Evolutionary conservation across 78 protist species (phyloP).

Genomic region (Dictyostelium capitatum): DNA sequence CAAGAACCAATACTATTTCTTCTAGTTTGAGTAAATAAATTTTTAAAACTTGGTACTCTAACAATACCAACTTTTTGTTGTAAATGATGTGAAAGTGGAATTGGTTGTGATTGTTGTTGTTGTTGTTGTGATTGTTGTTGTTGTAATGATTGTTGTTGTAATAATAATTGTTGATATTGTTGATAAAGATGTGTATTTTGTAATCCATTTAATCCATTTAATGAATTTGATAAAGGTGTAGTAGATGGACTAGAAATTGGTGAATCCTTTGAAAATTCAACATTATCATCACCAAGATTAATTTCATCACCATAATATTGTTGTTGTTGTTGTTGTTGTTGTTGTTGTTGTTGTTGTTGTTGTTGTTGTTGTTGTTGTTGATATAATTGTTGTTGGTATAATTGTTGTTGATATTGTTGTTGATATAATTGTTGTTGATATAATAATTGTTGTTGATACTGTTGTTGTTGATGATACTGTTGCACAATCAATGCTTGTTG

Average conservation of each 20-base stretch:
- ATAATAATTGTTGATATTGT: slow-evolving; percentile 2
- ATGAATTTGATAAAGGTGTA: slow-evolving; percentile 59
- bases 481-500: not conserved
- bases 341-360: not conserved
- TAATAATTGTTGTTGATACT: not conserved
- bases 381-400: not conserved
- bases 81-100: not conserved
- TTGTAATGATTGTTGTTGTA: slow-evolving; percentile 4
- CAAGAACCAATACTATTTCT: slow-evolving; percentile 81
- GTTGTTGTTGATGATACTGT: not conserved
- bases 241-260: slow-evolving; percentile 64
- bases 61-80: slow-evolving; percentile 36
- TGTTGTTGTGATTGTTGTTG: not conserved
- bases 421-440: not conserved
- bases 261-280: slow-evolving; percentile 45
- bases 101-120: not conserved
- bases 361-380: not conserved
- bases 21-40: slow-evolving; percentile 49
- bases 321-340: not conserved
- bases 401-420: not conserved
- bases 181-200: slow-evolving; percentile 24
- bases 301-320: slow-evolving; percentile 67
- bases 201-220: slow-evolving; percentile 30
- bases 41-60: slow-evolving; percentile 66
- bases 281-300: slow-evolving; percentile 60